phyloP scores from a whole-genome alignment of 768 basidiomycete genomes.

The Pseudohyphozyma bogoriensis region DNA sequence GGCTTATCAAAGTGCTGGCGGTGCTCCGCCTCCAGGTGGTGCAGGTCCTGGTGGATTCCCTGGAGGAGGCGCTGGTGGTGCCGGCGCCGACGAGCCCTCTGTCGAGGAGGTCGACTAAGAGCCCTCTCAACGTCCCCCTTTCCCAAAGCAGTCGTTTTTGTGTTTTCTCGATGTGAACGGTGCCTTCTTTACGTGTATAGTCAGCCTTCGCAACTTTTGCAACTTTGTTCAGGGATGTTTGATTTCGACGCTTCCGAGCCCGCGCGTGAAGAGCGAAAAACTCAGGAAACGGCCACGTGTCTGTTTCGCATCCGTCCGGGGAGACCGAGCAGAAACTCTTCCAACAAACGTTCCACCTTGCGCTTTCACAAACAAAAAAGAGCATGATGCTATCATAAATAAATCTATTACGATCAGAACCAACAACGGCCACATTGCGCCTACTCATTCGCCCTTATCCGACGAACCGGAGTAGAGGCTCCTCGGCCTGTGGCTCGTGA shows the following conservation, averaged over 20 bases:
- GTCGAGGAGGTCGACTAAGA: conserved; percentile 31
- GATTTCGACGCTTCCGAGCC: too few species aligned
- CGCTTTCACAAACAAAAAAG: too few species aligned
- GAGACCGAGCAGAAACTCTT: too few species aligned
- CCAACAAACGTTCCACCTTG: too few species aligned
- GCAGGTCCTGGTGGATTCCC: conserved; percentile 26
- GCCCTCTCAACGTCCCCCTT: too few species aligned
- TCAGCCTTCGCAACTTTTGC: background rate
- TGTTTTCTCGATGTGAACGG: too few species aligned
- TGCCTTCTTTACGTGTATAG: too few species aligned
- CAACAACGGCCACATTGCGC: background rate
- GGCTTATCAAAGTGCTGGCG: conserved; percentile 28
- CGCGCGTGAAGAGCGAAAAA: too few species aligned
- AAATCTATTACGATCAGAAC: background rate
- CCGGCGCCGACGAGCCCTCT: conserved; percentile 18
- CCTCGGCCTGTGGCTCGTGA: background rate
- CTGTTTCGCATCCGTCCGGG: background rate
- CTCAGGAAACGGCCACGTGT: too few species aligned
- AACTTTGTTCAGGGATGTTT: too few species aligned
- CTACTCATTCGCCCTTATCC: background rate
- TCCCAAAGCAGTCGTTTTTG: too few species aligned
- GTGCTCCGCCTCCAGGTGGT: conserved; percentile 16
- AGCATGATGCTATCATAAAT: too few species aligned
- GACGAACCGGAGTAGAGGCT: background rate
- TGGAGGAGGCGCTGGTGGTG: conserved; percentile 24